phyloP scores from a whole-genome alignment of 2,329 filamentous ascomycete species.

The Periconia macrospinosa region DNA sequence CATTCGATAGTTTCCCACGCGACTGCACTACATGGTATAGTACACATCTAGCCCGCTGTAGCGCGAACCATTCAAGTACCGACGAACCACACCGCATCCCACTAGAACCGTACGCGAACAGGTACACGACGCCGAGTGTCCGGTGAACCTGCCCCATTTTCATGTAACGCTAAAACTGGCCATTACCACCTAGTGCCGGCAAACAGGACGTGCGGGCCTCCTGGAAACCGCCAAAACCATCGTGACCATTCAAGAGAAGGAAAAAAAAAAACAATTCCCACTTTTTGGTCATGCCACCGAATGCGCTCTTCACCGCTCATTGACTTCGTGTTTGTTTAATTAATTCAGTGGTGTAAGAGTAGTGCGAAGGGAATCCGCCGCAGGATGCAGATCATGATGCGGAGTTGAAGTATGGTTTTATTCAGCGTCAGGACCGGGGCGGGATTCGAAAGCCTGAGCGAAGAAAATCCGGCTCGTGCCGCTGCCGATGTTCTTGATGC shows the following conservation, averaged over 20 bases:
- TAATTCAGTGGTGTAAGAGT: neutral
- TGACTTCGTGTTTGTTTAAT: neutral
- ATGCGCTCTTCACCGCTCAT: constrained; percentile 19
- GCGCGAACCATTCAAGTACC: neutral
- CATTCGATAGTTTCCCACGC: neutral
- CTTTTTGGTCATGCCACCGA: constrained; percentile 11
- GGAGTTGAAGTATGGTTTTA: constrained; percentile 1
- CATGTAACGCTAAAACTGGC: neutral
- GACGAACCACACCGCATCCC: neutral
- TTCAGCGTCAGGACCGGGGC: constrained; percentile 12
- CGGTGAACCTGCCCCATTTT: neutral
- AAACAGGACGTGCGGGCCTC: neutral
- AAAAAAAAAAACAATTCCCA: neutral
- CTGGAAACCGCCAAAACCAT: neutral
- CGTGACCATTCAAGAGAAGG: neutral
- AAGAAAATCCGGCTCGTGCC: constrained; percentile 83
- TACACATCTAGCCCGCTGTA: neutral
- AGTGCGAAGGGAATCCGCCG: neutral
- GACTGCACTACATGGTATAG: neutral
- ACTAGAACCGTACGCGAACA: neutral
- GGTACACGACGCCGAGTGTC: neutral
- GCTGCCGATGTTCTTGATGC: constrained; percentile 79
- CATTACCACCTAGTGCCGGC: neutral
- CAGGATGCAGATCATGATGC: neutral
- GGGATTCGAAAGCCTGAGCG: constrained; percentile 74